Evolutionary conservation across 73 alveolate species (phyloP).

Genomic region (Paraurostyla sp.): DNA sequence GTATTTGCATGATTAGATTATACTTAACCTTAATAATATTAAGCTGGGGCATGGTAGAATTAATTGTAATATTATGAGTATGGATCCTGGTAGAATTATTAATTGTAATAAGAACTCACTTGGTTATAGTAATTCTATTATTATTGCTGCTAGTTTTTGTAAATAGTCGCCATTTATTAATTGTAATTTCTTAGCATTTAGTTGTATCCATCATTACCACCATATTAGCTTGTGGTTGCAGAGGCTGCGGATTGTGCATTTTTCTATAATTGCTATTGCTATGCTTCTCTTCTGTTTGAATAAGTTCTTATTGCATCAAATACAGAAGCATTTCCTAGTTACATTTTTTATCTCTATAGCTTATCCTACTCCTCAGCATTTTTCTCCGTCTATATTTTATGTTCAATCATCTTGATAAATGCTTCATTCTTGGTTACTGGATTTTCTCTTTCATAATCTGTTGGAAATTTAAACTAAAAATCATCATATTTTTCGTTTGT

Average conservation of each 20-base stretch:
- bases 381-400: background rate
- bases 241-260: background rate
- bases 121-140: too few species aligned
- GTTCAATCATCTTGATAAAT: conserved; percentile 8
- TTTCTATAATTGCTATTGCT: background rate
- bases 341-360: background rate
- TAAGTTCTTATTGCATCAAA: conserved; percentile 11
- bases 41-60: too few species aligned
- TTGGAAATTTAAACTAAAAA: conserved; percentile 5
- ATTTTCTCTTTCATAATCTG: conserved; percentile 78
- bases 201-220: background rate
- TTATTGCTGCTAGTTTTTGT: too few species aligned
- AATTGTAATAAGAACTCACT: too few species aligned
- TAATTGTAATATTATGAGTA: too few species aligned
- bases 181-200: background rate
- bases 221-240: background rate
- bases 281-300: conserved; percentile 5
- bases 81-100: too few species aligned
- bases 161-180: too few species aligned
- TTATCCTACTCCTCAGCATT: conserved; percentile 12
- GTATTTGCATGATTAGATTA: too few species aligned
- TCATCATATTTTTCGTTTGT: conserved; percentile 61
- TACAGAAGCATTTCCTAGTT: background rate
- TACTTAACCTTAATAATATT: too few species aligned
- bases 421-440: conserved; percentile 73